Base-by-base conservation (phyloP, 73 alveolate species). In the Paramecium biaurelia region DNA sequence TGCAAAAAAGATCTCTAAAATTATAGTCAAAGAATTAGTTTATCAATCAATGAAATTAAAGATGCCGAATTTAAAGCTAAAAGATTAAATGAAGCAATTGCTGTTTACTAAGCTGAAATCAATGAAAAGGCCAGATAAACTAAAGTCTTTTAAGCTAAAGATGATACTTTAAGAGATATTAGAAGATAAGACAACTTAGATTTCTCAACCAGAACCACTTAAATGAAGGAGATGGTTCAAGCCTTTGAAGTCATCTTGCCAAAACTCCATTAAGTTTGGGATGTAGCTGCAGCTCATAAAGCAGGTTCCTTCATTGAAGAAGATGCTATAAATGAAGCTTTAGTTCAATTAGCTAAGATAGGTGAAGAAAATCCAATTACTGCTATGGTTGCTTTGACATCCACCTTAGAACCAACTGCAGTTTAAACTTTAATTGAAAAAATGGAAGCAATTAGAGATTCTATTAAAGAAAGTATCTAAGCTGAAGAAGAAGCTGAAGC, bases 401-500 rank as follows among this genome's bases (percentile, higher is more conserved):
- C 90, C 9, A 47, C 90, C 90, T 34, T 79, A 21, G 90, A 79
- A 79, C 90, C 90, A 42, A 24, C 74, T 41, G 90, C 90, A 23
- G 90, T 79, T 34, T 23, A 79, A 26, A 79, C 90, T 42, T 47
- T 79, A 15, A 79, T 79, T 79, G 90, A 79, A 47, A 79, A 79
- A 42, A 79, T 79, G 90, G 90, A 79, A 79, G 74, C 90, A 15
- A 79, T 79, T 24, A 79, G 90, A 79, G 90, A 79, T 79, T 79
- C 90, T 15, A 79, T 79, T 12, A 79, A 79, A 63, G 90, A 79
- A 12, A 79, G 90, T 79, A 79, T 79, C 28, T 37, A 79, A 63
- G 56, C 42, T 79, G 90, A 79, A 47, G 90, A 79, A 42, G 90
- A 79, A 79, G 90, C 90, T 79, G 90, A 79, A 79, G 70, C 90